Conservation (phyloP, 202 grass and related monocot species). For the Hordeum pubiflorum region DNA sequence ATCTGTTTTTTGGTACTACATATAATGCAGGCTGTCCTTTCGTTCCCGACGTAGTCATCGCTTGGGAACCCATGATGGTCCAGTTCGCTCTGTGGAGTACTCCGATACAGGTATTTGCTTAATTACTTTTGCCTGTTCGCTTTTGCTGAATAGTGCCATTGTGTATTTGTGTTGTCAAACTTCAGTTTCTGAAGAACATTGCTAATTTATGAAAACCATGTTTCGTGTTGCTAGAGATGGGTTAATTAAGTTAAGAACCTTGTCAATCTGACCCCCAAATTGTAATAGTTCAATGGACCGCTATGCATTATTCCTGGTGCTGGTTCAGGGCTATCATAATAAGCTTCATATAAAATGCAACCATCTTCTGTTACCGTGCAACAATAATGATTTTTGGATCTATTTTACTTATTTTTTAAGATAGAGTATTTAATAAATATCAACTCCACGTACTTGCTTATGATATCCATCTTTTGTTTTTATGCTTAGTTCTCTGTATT, state of each 20-base stretch:
- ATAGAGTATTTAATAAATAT: background rate
- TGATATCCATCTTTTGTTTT: background rate
- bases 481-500: background rate
- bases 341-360: background rate
- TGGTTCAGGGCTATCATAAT: background rate
- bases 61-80: conserved; percentile 56
- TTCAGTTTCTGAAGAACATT: background rate
- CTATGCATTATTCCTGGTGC: background rate
- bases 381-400: background rate
- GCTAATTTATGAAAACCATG: background rate
- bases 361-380: background rate
- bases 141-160: background rate
- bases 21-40: conserved; percentile 47
- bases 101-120: conserved; percentile 51
- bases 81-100: conserved; percentile 73
- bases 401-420: background rate
- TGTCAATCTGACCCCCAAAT: background rate
- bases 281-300: background rate
- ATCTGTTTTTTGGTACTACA: background rate
- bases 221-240: background rate
- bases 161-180: background rate
- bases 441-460: background rate
- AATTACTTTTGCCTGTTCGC: background rate
- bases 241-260: background rate
- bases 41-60: conserved; percentile 45